Evolutionary conservation across 1,284 basidiomycete species (phyloP), one percentile per base, ranked within the genome.

Genomic region (Ustilago lituana): DNA sequence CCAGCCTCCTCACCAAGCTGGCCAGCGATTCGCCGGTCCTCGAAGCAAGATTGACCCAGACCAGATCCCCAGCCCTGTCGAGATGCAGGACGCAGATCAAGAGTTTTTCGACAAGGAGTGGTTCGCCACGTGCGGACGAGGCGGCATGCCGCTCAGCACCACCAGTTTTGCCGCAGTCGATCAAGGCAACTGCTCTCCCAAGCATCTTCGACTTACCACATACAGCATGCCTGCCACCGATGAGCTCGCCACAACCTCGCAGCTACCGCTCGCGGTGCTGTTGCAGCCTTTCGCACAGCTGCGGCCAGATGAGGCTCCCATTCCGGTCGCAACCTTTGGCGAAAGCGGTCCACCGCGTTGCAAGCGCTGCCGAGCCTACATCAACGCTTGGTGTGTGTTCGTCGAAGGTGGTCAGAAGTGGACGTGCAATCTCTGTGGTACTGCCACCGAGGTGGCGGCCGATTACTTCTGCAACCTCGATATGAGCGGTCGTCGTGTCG

Each of bases 351-450:
- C 95, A 14, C 88, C 91, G 12, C 87, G 96, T 32, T 98, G 96
- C 80, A 88, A 87, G 50, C 85, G 87, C 39, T 98, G 96, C 83
- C 87, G 93, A 71, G 92, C 87, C 0, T 99, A 98, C 83, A 87
- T 99, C 78, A 98, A 98, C 81, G 90, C 94, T 0, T 98, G 94
- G 94, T 93, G 90, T 79, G 86, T 86, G 27, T 98, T 92, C 87
- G 85, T 88, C 15, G 87, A 91, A 32, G 92, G 92, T 9, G 96
- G 96, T 3, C 87, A 88, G 63, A 88, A 86, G 71, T 98, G 94
- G 92, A 89, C 87, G 72, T 99, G 96, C 83, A 98, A 98, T 84
- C 82, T 99, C 5, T 99, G 96, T 83, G 85, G 86, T 8, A 87
- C 89, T 61, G 87, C 91, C 70, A 94, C 91, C 19, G 86, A 89